A percentile compares a stretch with the other conserved stretches of the same genome.
phyloP scores from a whole-genome alignment of 2,329 filamentous ascomycete genomes.

The Daldinia sp. region DNA sequence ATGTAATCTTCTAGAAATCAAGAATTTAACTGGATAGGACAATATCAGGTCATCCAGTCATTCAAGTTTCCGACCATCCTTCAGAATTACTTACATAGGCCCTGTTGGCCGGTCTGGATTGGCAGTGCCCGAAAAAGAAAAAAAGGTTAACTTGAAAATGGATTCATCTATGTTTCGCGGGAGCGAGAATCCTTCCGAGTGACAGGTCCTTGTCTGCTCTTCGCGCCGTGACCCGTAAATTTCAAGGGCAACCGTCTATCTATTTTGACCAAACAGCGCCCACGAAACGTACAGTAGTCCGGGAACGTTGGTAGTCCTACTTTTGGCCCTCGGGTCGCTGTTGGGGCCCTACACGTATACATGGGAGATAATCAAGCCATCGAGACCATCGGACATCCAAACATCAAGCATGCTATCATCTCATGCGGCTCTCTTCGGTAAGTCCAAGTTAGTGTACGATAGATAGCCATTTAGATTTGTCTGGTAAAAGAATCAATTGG shows the following conservation, averaged over 20 bases:
- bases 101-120: conserved; percentile 5
- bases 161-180: conserved; percentile 13
- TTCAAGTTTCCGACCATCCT: neutral
- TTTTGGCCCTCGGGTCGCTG: conserved; percentile 10
- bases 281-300: neutral
- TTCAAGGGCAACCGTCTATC: conserved; percentile 13
- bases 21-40: conserved; percentile 11
- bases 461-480: conserved; percentile 5
- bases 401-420: conserved; percentile 1
- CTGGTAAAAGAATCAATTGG: conserved; percentile 22
- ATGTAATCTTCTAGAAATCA: conserved; percentile 1
- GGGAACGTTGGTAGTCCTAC: conserved; percentile 13
- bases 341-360: conserved; percentile 33
- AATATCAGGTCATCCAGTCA: neutral
- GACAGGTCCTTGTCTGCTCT: conserved; percentile 1
- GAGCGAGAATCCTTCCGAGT: conserved; percentile 5
- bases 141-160: neutral
- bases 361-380: no score
- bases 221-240: neutral
- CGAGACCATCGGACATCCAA: no score
- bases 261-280: conserved; percentile 6
- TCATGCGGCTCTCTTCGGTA: conserved; percentile 34
- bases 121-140: neutral
- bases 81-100: neutral
- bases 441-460: no score